Conservation (phyloP, 768 basidiomycete genomes). For the Pleurotus citrinopileatus region DNA sequence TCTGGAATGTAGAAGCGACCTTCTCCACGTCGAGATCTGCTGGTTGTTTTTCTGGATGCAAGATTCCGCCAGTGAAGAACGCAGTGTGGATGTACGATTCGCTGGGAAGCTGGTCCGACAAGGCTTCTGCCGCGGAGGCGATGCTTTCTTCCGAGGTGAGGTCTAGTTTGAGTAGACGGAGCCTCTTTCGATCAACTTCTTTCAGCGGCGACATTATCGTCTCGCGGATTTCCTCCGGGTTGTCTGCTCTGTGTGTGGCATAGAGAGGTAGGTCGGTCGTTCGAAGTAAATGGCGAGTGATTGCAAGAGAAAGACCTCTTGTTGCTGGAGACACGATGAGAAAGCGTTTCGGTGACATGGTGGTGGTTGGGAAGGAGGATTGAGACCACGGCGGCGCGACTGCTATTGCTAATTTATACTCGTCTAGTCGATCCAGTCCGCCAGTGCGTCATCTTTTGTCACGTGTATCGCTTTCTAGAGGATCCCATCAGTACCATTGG, state of each 20-base stretch:
- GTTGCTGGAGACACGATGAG: slow-evolving; percentile 53
- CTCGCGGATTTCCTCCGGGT: slow-evolving; percentile 32
- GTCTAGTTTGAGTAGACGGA: slow-evolving; percentile 47
- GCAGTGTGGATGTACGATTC: slow-evolving; percentile 48
- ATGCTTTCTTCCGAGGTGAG: slow-evolving; percentile 52
- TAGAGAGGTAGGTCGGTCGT: slow-evolving; percentile 50
- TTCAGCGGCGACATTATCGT: slow-evolving; percentile 40
- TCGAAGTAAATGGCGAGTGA: slow-evolving; percentile 51
- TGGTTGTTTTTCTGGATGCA: slow-evolving; percentile 54
- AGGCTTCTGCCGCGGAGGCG: slow-evolving; percentile 39
- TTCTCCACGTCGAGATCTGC: slow-evolving; percentile 40
- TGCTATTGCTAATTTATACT: neutral
- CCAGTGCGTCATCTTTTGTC: neutral
- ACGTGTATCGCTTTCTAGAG: too few species aligned
- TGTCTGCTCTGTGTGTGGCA: slow-evolving; percentile 47
- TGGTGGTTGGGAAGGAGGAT: neutral
- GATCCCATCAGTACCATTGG: too few species aligned
- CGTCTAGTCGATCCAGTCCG: neutral
- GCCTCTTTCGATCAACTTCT: slow-evolving; percentile 39
- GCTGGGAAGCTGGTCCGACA: slow-evolving; percentile 31
- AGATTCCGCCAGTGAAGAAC: slow-evolving; percentile 53
- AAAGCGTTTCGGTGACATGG: slow-evolving; percentile 36
- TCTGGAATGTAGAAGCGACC: slow-evolving; percentile 45
- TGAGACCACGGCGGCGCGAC: neutral
- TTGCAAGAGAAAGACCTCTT: slow-evolving; percentile 52